Evolutionary conservation across 2,329 filamentous ascomycete species (phyloP), one percentile per base, ranked within the genome.

Genomic region (Colletotrichum sp.): DNA sequence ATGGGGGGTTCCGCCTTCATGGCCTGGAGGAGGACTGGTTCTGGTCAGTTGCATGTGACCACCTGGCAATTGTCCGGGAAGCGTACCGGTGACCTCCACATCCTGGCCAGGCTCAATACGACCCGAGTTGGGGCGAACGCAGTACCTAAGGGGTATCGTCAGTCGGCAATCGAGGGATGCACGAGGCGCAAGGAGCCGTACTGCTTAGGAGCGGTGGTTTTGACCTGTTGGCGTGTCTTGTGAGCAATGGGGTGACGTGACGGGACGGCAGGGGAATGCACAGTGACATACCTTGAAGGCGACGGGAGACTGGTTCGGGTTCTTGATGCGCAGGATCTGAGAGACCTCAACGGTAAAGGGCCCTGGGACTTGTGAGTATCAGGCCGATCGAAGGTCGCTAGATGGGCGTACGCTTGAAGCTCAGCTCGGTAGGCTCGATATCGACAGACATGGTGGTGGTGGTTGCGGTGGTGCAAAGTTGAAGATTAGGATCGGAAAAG

Each of bases 131-230:
- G 97, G 96, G 82, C 97, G 93, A 75, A 99, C 96, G 85, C 97
- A 99, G 88, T 99, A 99, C 90, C 96, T 98, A 82, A 52, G 78
- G 65, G 72, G 6, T 65, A 73, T 48, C 70, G 77, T 82, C 74
- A 83, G 79, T 75, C 74, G 79, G 70, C 57, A 67, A 24, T 68
- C 63, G 63, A 78, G 74, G 74, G 76, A 77, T 78, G 69, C 74
- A 72, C 71, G 55, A 38, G 52, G 77, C 80, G 71, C 77, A 67
- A 77, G 76, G 79, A 73, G 78, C 86, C 94, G 83, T 94, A 99
- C 96, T 99, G 97, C 88, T 99, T 99, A 38, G 97, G 97, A 66
- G 97, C 97, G 78, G 97, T 99, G 65, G 97, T 99, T 93, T 99
- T 99, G 86, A 99, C 97, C 96, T 98, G 80, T 43, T 18, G 32